Conservation (phyloP, 345 rosid species). For the Arabis alpina region DNA sequence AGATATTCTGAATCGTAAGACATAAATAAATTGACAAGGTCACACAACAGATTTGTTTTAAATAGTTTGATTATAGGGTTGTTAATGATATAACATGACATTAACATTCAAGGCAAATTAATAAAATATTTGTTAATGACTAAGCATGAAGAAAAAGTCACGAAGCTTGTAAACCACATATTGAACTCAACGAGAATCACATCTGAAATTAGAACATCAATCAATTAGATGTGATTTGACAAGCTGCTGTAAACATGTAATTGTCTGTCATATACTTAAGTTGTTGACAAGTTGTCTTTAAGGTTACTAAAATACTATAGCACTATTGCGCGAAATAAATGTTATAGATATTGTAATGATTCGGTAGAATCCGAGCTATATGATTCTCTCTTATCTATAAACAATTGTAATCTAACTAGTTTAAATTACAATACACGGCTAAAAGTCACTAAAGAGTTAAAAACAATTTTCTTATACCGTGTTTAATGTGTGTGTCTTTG, state of each 20-base stretch:
- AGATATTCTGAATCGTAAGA: slow-evolving; percentile 28
- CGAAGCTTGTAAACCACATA: slow-evolving; percentile 38
- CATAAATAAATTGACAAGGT: slow-evolving; percentile 6
- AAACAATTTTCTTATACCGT: slow-evolving; percentile 2
- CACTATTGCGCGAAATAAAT: background rate
- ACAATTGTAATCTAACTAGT: background rate
- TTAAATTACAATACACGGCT: background rate
- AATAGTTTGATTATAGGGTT: background rate
- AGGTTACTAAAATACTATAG: background rate
- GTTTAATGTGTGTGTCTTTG: slow-evolving; percentile 32
- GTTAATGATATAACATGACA: slow-evolving; percentile 12
- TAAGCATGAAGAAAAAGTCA: background rate
- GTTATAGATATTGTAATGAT: too few species aligned
- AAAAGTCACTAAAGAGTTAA: background rate
- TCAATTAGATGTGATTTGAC: slow-evolving; percentile 35
- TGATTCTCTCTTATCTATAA: slow-evolving; percentile 1
- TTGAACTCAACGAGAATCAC: slow-evolving; percentile 37
- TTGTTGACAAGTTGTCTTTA: slow-evolving; percentile 31
- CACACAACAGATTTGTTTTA: background rate
- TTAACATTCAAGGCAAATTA: too few species aligned
- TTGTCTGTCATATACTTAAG: slow-evolving; percentile 5
- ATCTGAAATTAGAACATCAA: slow-evolving; percentile 29
- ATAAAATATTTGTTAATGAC: too few species aligned
- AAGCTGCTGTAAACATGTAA: slow-evolving; percentile 22
- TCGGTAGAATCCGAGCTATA: background rate